These are phyloP conservation scores for Chlorella sp. DNA, from an alignment of 139 green algal species.

Conservation along the genomic window DNA sequence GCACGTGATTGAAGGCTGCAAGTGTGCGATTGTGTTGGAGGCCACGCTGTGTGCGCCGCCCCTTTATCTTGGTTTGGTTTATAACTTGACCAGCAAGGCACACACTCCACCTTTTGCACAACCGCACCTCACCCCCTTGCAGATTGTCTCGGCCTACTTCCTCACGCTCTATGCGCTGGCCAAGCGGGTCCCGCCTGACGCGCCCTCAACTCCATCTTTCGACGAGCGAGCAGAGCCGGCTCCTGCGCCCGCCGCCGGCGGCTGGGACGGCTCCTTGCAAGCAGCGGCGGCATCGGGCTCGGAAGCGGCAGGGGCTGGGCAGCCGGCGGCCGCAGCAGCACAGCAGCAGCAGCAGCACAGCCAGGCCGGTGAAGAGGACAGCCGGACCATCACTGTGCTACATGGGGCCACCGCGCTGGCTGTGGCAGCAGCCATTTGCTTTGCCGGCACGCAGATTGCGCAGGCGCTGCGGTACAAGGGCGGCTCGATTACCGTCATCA, in stretches of 20 bases:
- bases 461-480: conserved; percentile 35
- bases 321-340: not conserved
- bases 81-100: too few species aligned
- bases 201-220: not conserved
- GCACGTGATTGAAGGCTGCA: too few species aligned
- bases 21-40: too few species aligned
- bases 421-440: conserved; percentile 46
- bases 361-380: not conserved
- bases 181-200: conserved; percentile 58
- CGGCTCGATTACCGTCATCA: conserved; percentile 72
- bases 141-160: conserved; percentile 88
- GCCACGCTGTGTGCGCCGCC: too few species aligned
- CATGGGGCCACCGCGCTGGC: conserved; percentile 40
- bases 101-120: too few species aligned
- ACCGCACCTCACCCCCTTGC: too few species aligned
- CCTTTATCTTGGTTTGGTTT: too few species aligned
- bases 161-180: conserved; percentile 77
- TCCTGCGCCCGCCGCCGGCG: not conserved
- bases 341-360: not conserved
- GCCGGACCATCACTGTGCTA: conserved; percentile 26
- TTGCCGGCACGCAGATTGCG: conserved; percentile 24
- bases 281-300: not conserved
- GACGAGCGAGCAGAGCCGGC: not conserved
- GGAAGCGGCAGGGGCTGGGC: not conserved
- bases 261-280: not conserved